These are phyloP conservation scores for Fusarium vanettenii DNA, from an alignment of 2,329 filamentous ascomycete genomes.

Conservation along the genomic window DNA sequence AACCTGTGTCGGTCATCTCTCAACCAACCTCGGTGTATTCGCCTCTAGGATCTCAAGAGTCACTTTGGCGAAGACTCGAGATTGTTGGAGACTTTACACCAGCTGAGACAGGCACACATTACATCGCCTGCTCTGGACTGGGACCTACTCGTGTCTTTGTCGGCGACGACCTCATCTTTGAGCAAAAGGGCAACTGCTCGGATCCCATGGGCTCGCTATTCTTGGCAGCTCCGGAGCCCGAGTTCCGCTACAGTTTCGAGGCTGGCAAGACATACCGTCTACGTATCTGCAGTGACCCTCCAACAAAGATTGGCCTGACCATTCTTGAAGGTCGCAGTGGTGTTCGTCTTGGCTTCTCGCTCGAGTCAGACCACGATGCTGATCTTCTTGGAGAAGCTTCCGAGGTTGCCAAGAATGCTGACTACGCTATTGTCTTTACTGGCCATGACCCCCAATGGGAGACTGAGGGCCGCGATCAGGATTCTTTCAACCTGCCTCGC, in stretches of 20 bases:
- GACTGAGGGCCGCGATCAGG: slow-evolving; percentile 72
- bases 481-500: slow-evolving; percentile 74
- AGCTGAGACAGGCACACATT: slow-evolving; percentile 41
- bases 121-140: slow-evolving; percentile 45
- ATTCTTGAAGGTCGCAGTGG: slow-evolving; percentile 45
- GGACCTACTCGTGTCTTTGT: slow-evolving; percentile 43
- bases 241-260: slow-evolving; percentile 40
- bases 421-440: slow-evolving; percentile 66
- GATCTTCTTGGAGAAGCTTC: slow-evolving; percentile 60
- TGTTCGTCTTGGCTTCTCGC: slow-evolving; percentile 44
- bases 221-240: slow-evolving; percentile 39
- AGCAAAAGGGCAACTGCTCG: slow-evolving; percentile 41
- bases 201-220: slow-evolving; percentile 48
- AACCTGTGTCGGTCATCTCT: slow-evolving; percentile 28
- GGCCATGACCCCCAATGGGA: slow-evolving; percentile 65
- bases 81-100: slow-evolving; percentile 46
- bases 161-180: slow-evolving; percentile 42
- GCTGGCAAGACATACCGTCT: slow-evolving; percentile 43
- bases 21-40: slow-evolving; percentile 39
- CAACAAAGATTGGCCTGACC: slow-evolving; percentile 42
- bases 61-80: slow-evolving; percentile 39
- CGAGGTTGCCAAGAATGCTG: slow-evolving; percentile 65
- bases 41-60: slow-evolving; percentile 41
- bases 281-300: slow-evolving; percentile 43
- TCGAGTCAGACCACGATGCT: slow-evolving; percentile 46